Conservation (phyloP, 768 basidiomycete species). For the Rhizopogon rudus region DNA sequence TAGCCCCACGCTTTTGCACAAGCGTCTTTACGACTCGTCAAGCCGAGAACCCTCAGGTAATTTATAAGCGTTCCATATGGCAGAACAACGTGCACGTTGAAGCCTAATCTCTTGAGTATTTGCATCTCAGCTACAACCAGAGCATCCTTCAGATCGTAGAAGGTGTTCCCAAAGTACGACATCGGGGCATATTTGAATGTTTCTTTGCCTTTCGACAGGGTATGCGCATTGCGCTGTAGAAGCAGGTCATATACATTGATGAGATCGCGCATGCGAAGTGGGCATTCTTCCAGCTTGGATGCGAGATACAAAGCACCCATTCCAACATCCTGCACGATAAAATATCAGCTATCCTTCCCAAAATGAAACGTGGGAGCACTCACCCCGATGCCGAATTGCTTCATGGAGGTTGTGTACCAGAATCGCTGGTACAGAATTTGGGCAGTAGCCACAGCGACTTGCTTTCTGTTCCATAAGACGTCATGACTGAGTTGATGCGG, state of each 20-base stretch:
- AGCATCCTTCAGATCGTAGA: constrained; percentile 93
- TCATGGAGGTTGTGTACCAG: constrained; percentile 94
- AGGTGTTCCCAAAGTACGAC: constrained; percentile 84
- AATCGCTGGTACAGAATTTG: constrained; percentile 96
- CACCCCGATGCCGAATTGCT: constrained; percentile 90
- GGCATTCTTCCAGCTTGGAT: constrained; percentile 91
- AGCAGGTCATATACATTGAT: constrained; percentile 93
- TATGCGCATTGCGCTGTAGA: constrained; percentile 65
- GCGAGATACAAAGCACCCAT: constrained; percentile 88
- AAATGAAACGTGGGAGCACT: constrained; percentile 25
- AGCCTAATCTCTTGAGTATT: constrained; percentile 90
- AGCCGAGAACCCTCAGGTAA: constrained; percentile 86
- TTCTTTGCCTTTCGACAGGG: constrained; percentile 26
- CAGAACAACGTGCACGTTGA: constrained; percentile 89
- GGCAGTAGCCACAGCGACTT: constrained; percentile 94
- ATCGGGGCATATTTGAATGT: constrained; percentile 74
- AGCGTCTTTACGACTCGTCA: constrained; percentile 65
- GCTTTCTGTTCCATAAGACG: constrained; percentile 53
- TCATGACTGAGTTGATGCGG: background rate
- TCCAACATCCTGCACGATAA: constrained; percentile 60
- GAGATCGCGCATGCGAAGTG: constrained; percentile 87
- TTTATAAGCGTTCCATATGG: constrained; percentile 95
- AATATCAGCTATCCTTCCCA: constrained; percentile 7
- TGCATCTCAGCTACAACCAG: constrained; percentile 97
- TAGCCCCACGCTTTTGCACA: constrained; percentile 89